Conservation (phyloP, 306 rosid genomes). For the Quercus dentata region DNA sequence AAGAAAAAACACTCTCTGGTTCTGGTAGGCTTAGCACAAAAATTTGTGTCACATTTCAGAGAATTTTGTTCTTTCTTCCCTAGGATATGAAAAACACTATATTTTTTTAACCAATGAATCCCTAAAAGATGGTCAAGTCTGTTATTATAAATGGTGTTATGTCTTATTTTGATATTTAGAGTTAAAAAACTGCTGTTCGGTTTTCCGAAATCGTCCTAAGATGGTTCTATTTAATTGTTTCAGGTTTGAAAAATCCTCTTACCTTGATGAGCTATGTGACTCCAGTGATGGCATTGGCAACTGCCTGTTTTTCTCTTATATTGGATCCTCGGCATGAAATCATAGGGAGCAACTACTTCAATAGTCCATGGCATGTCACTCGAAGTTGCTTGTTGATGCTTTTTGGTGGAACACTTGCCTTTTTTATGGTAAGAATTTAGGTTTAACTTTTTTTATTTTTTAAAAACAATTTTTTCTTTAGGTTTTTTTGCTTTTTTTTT, state of each 20-base stretch:
- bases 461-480: not conserved
- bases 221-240: constrained; percentile 24
- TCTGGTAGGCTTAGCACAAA: not conserved
- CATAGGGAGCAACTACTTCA: constrained; percentile 59
- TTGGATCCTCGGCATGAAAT: constrained; percentile 93
- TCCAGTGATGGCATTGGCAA: constrained; percentile 88
- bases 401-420: constrained; percentile 89
- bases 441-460: constrained; percentile 5
- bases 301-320: constrained; percentile 63
- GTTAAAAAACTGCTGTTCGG: not conserved
- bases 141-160: not conserved
- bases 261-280: constrained; percentile 90
- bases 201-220: constrained; percentile 5
- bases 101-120: not conserved
- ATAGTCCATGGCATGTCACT: constrained; percentile 64
- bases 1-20: not conserved
- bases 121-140: not conserved
- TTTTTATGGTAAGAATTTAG: constrained; percentile 66
- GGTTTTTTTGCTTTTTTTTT: not conserved
- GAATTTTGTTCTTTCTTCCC: not conserved
- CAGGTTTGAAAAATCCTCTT: constrained; percentile 94
- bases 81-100: not conserved
- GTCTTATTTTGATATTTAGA: constrained; percentile 1
- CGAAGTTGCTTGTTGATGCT: constrained; percentile 87
- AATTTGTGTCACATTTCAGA: not conserved